Evolutionary conservation across 805 yeast genomes (phyloP).

Genomic region (Candida michaelii): DNA sequence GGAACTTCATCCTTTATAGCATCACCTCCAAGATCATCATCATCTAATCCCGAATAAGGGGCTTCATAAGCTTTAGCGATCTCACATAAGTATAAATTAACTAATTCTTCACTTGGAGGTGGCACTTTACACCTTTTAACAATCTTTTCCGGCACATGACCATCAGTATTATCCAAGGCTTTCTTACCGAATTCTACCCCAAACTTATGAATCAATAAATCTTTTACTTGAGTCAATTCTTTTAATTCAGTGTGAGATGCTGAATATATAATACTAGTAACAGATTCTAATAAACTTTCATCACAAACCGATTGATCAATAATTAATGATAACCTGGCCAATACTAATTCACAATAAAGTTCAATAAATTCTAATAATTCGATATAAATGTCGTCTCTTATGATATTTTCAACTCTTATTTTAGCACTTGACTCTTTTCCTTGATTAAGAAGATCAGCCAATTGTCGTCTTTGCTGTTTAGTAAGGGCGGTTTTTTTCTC

Average conservation of each 20-base stretch:
- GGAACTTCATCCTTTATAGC: constrained; percentile 11
- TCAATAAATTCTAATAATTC: constrained; percentile 80
- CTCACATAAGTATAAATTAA: constrained; percentile 68
- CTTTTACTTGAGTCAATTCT: constrained; percentile 63
- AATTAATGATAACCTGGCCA: constrained; percentile 70
- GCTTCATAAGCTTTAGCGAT: constrained; percentile 79
- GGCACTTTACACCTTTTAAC: constrained; percentile 59
- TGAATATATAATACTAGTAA: constrained; percentile 64
- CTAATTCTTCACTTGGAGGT: constrained; percentile 67
- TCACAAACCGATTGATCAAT: constrained; percentile 48
- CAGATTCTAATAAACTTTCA: constrained; percentile 72
- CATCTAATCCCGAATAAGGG: constrained; percentile 60
- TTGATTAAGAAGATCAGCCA: constrained; percentile 66
- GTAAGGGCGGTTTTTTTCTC: constrained; percentile 73
- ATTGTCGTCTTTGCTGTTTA: constrained; percentile 66
- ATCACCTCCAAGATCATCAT: constrained; percentile 26
- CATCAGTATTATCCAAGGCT: constrained; percentile 50
- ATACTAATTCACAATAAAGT: constrained; percentile 74
- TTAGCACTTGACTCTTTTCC: constrained; percentile 83
- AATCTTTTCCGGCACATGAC: constrained; percentile 67
- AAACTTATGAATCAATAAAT: constrained; percentile 58
- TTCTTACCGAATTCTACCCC: constrained; percentile 64
- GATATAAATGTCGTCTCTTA: constrained; percentile 76
- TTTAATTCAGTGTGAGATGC: constrained; percentile 75
- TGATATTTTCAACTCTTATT: constrained; percentile 80